These are phyloP conservation scores for Lentinula raphanica DNA, from an alignment of 768 basidiomycete species.

Conservation along the genomic window DNA sequence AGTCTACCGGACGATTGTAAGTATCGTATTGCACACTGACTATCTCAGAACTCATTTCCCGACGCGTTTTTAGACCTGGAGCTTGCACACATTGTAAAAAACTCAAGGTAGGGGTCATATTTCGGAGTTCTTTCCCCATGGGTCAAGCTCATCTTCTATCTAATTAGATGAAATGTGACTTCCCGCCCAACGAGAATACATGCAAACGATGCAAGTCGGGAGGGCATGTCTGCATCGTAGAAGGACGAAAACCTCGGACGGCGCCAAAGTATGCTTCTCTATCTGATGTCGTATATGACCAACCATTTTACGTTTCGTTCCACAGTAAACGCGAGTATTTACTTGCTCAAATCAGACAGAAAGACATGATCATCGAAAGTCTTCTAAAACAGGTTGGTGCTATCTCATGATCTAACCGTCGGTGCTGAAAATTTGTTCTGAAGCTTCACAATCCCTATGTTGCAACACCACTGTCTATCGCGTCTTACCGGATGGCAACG, in stretches of 20 bases:
- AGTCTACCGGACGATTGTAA: constrained; percentile 29
- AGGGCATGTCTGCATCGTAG: constrained; percentile 76
- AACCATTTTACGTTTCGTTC: neutral
- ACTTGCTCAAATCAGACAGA: constrained; percentile 80
- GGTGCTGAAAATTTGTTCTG: neutral
- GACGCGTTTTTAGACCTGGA: constrained; percentile 47
- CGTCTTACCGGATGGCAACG: constrained; percentile 73
- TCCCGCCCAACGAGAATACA: constrained; percentile 65
- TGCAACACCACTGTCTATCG: constrained; percentile 74
- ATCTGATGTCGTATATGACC: constrained; percentile 2
- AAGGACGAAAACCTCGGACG: constrained; percentile 73
- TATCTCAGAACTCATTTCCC: constrained; percentile 8
- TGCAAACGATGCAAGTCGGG: constrained; percentile 72
- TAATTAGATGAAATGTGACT: constrained; percentile 80
- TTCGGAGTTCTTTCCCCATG: neutral
- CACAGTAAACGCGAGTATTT: constrained; percentile 80
- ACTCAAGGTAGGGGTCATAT: constrained; percentile 58
- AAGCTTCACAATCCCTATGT: constrained; percentile 78
- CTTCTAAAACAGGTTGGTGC: constrained; percentile 70
- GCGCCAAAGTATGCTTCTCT: constrained; percentile 66
- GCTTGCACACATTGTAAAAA: constrained; percentile 86
- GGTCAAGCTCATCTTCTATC: neutral
- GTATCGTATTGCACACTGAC: constrained; percentile 9
- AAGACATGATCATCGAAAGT: constrained; percentile 81
- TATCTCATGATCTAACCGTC: neutral